Conservation (phyloP, 164 flowering plant species). For the Piper longum region DNA sequence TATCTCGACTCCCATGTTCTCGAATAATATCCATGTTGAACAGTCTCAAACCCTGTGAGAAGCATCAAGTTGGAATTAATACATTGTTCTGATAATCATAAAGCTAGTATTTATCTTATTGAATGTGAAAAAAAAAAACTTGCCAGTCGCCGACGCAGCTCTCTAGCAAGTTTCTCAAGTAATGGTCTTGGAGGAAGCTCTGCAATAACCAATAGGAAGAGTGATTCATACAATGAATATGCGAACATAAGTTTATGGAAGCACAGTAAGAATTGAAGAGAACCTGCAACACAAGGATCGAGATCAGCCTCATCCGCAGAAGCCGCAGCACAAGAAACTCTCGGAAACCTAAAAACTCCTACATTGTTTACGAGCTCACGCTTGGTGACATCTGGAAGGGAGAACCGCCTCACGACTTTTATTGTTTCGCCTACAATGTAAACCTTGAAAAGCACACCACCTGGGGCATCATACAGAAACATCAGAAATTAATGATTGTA, state of each 20-base stretch:
- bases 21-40: constrained; percentile 88
- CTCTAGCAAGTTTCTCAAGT: constrained; percentile 76
- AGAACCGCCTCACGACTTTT: constrained; percentile 84
- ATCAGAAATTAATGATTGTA: neutral
- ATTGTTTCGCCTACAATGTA: constrained; percentile 84
- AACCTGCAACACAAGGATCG: constrained; percentile 81
- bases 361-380: constrained; percentile 39
- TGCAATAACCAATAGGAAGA: constrained; percentile 13
- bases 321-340: constrained; percentile 96
- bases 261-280: constrained; percentile 4
- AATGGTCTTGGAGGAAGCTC: constrained; percentile 92
- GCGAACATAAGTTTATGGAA: neutral
- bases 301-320: constrained; percentile 93
- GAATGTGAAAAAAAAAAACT: neutral
- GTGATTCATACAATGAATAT: neutral
- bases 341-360: constrained; percentile 74
- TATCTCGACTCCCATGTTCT: constrained; percentile 58
- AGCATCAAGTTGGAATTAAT: neutral
- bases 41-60: constrained; percentile 60
- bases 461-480: constrained; percentile 17
- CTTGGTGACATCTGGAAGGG: constrained; percentile 69
- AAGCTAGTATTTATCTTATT: neutral
- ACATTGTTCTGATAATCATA: neutral
- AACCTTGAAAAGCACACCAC: constrained; percentile 92
- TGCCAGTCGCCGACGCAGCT: constrained; percentile 80